Percentiles rank a stretch among this genome's conserved stretches.
These are phyloP conservation scores for Musa schizocarpa DNA, from an alignment of 176 grass and related monocot species.

Conservation along the genomic window DNA sequence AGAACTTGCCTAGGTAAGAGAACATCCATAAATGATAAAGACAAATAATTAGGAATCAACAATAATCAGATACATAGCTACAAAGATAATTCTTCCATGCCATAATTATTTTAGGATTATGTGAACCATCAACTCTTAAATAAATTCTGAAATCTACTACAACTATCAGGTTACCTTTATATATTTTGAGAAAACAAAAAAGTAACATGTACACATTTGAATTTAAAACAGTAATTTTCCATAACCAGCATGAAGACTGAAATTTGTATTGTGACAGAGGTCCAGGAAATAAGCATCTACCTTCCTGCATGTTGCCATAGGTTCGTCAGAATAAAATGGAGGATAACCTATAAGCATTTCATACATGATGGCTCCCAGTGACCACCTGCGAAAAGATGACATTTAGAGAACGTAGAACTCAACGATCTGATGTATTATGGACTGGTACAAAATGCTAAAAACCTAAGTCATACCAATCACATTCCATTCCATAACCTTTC, in stretches of 20 bases:
- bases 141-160: no score
- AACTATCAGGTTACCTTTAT: no score
- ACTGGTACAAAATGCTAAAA: no score
- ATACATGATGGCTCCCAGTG: constrained; percentile 96
- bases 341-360: constrained; percentile 99
- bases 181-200: neutral
- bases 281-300: constrained; percentile 27
- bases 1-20: no score
- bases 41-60: neutral
- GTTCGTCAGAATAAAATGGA: constrained; percentile 95
- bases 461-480: constrained; percentile 62
- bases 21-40: neutral
- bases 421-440: constrained; percentile 17
- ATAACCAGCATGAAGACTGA: neutral
- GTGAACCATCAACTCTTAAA: no score
- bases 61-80: neutral
- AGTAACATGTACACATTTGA: neutral
- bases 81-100: constrained; percentile 4
- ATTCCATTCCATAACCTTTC: constrained; percentile 97
- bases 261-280: neutral
- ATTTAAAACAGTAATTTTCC: neutral
- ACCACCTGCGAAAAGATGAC: constrained; percentile 61
- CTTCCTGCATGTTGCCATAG: constrained; percentile 98
- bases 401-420: constrained; percentile 4
- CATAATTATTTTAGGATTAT: neutral